Evolutionary conservation across 495 filamentous ascomycete species (phyloP).

Genomic region (Penicillium roqueforti): DNA sequence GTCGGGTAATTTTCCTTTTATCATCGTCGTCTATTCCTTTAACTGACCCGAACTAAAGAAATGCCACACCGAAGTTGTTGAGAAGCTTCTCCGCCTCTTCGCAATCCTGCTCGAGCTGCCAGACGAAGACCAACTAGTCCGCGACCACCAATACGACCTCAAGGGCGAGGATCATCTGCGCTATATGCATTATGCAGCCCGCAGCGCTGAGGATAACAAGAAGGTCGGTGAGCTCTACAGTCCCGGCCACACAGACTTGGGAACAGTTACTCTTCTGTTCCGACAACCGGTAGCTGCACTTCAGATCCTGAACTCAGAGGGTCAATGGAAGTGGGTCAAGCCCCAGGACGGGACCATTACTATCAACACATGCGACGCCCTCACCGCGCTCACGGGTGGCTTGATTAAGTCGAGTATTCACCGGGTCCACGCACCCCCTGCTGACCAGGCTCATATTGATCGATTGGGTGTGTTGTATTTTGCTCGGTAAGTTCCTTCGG

Average conservation of each 20-base stretch:
- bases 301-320: constrained; percentile 37
- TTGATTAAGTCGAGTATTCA: constrained; percentile 51
- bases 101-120: constrained; percentile 49
- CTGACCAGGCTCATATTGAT: constrained; percentile 49
- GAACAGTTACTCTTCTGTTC: constrained; percentile 42
- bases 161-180: constrained; percentile 49
- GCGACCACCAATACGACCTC: constrained; percentile 44
- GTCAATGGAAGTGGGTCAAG: constrained; percentile 40
- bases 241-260: constrained; percentile 39
- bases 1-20: constrained; percentile 23
- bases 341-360: constrained; percentile 49
- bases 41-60: constrained; percentile 25
- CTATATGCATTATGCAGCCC: constrained; percentile 50
- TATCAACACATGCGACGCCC: constrained; percentile 49
- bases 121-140: constrained; percentile 45
- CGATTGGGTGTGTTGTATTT: constrained; percentile 49
- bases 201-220: constrained; percentile 40
- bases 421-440: constrained; percentile 47
- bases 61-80: constrained; percentile 47
- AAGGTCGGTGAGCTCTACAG: constrained; percentile 31
- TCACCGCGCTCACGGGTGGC: constrained; percentile 45
- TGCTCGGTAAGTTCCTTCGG: constrained; percentile 21
- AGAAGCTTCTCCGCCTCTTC: constrained; percentile 49
- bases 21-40: too few species aligned
- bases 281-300: constrained; percentile 49